phyloP scores from a whole-genome alignment of 306 rosid genomes.

The Lupinus albus region DNA sequence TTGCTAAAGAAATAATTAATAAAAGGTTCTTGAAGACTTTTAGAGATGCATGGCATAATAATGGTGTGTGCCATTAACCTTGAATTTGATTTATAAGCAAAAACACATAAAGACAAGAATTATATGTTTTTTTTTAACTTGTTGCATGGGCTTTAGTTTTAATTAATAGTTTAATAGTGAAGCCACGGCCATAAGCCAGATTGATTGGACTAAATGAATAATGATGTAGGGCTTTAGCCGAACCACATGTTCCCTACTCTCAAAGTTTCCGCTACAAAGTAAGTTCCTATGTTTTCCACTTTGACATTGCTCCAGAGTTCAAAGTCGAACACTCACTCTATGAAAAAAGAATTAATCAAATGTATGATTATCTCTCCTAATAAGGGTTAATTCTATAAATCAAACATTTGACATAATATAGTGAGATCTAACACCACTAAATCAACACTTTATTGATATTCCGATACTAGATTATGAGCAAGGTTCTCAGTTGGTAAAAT shows the following conservation, averaged over 20 bases:
- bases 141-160: neutral
- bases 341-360: too few relatives aligned
- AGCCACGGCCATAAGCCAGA: slow-evolving; percentile 31
- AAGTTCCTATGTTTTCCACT: slow-evolving; percentile 41
- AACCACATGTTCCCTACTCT: slow-evolving; percentile 54
- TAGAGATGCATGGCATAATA: slow-evolving; percentile 20
- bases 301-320: slow-evolving; percentile 40
- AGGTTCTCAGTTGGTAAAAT: slow-evolving; percentile 27
- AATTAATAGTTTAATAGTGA: neutral
- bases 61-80: slow-evolving; percentile 23
- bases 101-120: slow-evolving; percentile 6
- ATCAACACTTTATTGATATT: too few relatives aligned
- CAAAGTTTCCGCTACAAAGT: slow-evolving; percentile 36
- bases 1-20: slow-evolving; percentile 20
- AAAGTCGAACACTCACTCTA: too few relatives aligned
- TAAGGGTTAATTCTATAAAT: too few relatives aligned
- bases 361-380: too few relatives aligned
- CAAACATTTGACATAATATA: too few relatives aligned
- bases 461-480: slow-evolving; percentile 31
- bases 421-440: too few relatives aligned
- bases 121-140: slow-evolving; percentile 23
- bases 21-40: slow-evolving; percentile 28
- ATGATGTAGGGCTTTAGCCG: slow-evolving; percentile 65
- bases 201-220: slow-evolving; percentile 48
- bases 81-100: neutral